Percentiles rank a stretch among this genome's conserved stretches.
Evolutionary conservation across 345 rosid species (phyloP).

Genomic region (Eucalyptus sp.): DNA sequence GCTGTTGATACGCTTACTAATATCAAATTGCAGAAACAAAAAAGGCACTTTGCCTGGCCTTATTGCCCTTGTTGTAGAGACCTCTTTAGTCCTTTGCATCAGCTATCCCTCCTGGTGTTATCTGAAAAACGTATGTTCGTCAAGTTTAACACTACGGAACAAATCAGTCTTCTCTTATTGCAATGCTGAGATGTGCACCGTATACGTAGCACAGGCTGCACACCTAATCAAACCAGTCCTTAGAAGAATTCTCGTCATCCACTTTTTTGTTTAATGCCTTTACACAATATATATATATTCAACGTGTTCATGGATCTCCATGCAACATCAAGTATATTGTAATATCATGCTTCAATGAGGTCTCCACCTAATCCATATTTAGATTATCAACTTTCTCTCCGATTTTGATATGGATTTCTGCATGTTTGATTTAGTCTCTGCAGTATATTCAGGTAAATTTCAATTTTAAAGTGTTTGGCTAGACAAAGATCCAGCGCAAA

Average conservation of each 20-base stretch:
- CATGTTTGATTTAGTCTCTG: neutral
- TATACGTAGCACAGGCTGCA: neutral
- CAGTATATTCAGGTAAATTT: neutral
- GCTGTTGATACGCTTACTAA: neutral
- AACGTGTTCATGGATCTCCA: neutral
- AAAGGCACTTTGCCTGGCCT: neutral
- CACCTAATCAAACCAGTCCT: neutral
- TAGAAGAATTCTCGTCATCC: neutral
- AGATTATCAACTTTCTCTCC: neutral
- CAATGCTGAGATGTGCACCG: neutral
- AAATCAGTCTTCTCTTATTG: neutral
- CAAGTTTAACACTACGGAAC: neutral
- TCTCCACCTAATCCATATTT: neutral
- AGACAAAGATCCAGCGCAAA: neutral
- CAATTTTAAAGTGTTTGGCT: neutral
- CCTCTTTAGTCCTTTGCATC: conserved; percentile 65
- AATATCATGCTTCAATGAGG: neutral
- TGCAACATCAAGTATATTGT: neutral
- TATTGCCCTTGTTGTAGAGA: neutral
- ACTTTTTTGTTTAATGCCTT: neutral
- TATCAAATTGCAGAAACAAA: neutral
- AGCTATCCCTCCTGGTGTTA: conserved; percentile 79
- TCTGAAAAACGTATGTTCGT: neutral
- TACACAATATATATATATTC: neutral
- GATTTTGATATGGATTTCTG: neutral